Conservation (phyloP, 345 rosid genomes). For the Dovyalis caffra region DNA sequence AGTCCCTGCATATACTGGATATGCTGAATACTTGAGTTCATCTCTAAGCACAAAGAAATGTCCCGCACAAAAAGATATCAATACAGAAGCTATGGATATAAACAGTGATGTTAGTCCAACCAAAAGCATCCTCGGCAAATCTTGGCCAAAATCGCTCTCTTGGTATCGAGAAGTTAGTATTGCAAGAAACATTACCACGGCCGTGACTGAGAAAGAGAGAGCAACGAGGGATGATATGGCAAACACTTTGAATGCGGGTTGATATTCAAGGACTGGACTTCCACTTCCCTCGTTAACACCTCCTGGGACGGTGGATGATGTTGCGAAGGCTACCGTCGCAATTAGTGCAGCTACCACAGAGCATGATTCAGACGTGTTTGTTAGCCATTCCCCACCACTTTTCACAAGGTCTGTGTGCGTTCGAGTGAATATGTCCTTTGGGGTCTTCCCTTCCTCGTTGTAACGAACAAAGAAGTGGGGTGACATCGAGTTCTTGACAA, state of each 20-base stretch:
- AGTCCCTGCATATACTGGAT: conserved; percentile 39
- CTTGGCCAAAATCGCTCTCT: conserved; percentile 16
- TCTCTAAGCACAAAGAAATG: conserved; percentile 44
- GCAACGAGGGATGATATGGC: conserved; percentile 26
- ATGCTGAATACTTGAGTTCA: conserved; percentile 34
- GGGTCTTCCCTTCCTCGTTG: conserved; percentile 31
- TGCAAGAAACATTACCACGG: conserved; percentile 29
- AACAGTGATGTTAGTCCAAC: conserved; percentile 20
- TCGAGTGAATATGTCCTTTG: conserved; percentile 35
- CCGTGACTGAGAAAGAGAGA: conserved; percentile 26
- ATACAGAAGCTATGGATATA: conserved; percentile 22
- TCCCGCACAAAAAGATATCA: conserved; percentile 49
- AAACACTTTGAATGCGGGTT: conserved; percentile 17
- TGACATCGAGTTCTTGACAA: conserved; percentile 44
- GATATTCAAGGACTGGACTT: conserved; percentile 11
- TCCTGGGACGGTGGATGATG: conserved; percentile 41
- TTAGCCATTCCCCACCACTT: conserved; percentile 48
- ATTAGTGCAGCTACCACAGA: conserved; percentile 57
- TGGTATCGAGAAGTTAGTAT: conserved; percentile 27
- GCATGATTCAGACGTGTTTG: conserved; percentile 49
- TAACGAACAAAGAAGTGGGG: conserved; percentile 31
- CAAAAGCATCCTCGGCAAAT: conserved; percentile 20
- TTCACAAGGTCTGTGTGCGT: conserved; percentile 37
- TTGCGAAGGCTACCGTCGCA: conserved; percentile 53
- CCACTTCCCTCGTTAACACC: conserved; percentile 7